These are phyloP conservation scores for Cercospora citrullina DNA, from an alignment of 2,329 filamentous ascomycete genomes.

Conservation along the genomic window DNA sequence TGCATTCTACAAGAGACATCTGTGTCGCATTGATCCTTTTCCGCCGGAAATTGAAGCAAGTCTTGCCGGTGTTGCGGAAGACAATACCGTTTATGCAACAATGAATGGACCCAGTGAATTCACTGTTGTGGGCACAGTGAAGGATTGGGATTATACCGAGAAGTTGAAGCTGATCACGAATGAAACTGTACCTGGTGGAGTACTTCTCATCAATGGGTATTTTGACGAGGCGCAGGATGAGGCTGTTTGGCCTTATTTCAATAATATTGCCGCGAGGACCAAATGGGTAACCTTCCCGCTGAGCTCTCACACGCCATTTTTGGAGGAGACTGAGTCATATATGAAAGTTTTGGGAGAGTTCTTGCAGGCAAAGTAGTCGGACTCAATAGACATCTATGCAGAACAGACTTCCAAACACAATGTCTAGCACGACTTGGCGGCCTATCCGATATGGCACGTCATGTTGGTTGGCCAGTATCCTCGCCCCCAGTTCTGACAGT, in stretches of 20 bases:
- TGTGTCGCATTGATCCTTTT: slow-evolving; percentile 37
- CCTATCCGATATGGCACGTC: neutral
- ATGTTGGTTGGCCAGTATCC: neutral
- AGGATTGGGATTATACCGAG: slow-evolving; percentile 42
- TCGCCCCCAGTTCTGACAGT: neutral
- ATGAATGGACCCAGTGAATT: slow-evolving; percentile 41
- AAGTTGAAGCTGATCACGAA: slow-evolving; percentile 42
- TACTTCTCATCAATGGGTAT: slow-evolving; percentile 46
- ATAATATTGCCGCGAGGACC: slow-evolving; percentile 40
- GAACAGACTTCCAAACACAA: neutral
- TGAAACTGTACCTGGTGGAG: slow-evolving; percentile 30
- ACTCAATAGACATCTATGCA: neutral
- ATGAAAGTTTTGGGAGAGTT: slow-evolving; percentile 34
- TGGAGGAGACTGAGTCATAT: slow-evolving; percentile 44
- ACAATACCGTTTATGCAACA: slow-evolving; percentile 40
- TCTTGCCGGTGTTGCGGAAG: slow-evolving; percentile 33
- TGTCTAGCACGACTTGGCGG: neutral
- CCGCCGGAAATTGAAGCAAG: slow-evolving; percentile 32
- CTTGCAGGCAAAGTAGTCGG: neutral
- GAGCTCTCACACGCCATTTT: slow-evolving; percentile 39
- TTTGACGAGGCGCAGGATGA: slow-evolving; percentile 45
- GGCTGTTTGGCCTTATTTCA: slow-evolving; percentile 41
- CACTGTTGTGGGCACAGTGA: slow-evolving; percentile 43
- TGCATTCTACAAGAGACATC: slow-evolving; percentile 35
- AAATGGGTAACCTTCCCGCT: slow-evolving; percentile 45